Evolutionary conservation across 2,329 filamentous ascomycete genomes (phyloP).

Genomic region (Lachnellula hyalina): DNA sequence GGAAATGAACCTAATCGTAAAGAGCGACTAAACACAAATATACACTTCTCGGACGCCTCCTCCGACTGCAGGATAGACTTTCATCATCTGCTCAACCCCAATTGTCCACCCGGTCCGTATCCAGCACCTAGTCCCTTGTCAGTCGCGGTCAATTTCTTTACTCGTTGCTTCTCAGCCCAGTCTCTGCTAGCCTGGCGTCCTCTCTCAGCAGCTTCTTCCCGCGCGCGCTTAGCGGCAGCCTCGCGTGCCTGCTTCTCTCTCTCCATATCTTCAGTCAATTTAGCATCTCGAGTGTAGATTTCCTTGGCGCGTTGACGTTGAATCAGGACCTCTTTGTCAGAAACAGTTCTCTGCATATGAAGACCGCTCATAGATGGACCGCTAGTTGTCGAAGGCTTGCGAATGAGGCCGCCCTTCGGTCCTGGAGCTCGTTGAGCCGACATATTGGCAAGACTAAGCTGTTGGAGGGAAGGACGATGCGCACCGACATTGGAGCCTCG

Average conservation of each 20-base stretch:
- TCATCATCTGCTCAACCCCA: slow-evolving; percentile 15
- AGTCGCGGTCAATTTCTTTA: slow-evolving; percentile 21
- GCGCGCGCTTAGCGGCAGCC: slow-evolving; percentile 46
- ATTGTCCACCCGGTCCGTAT: slow-evolving; percentile 24
- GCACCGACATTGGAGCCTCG: slow-evolving; percentile 29
- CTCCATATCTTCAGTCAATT: slow-evolving; percentile 42
- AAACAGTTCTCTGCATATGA: slow-evolving; percentile 40
- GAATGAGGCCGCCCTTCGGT: slow-evolving; percentile 10
- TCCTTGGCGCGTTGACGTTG: slow-evolving; percentile 50
- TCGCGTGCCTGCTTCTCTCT: slow-evolving; percentile 52
- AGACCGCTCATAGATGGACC: slow-evolving; percentile 23
- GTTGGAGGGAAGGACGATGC: slow-evolving; percentile 32
- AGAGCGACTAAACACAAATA: neutral
- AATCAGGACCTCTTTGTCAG: slow-evolving; percentile 44
- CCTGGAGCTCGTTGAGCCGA: slow-evolving; percentile 26
- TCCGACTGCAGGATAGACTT: neutral
- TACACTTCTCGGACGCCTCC: neutral
- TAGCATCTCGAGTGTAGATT: slow-evolving; percentile 49
- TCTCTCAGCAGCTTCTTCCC: slow-evolving; percentile 56
- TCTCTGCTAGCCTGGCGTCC: slow-evolving; percentile 54
- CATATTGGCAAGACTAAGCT: slow-evolving; percentile 29
- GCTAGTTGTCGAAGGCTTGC: slow-evolving; percentile 20
- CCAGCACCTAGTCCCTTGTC: slow-evolving; percentile 23
- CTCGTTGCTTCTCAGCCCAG: slow-evolving; percentile 54
- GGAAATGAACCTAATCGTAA: neutral